phyloP scores from a whole-genome alignment of 2,329 filamentous ascomycete species.

The Parascedosporium putredinis region DNA sequence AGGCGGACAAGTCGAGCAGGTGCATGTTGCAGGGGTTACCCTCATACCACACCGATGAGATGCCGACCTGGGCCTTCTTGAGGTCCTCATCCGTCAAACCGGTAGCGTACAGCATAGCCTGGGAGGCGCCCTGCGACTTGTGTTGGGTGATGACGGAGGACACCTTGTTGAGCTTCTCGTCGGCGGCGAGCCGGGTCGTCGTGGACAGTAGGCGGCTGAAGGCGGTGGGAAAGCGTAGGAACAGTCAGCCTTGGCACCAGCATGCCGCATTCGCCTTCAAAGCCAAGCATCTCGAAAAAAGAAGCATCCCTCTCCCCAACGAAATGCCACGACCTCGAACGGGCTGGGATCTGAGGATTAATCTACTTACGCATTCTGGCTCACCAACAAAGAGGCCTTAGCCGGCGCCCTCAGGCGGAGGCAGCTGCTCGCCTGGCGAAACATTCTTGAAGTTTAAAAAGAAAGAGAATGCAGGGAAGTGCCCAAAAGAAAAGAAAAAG shows the following conservation, averaged over 20 bases:
- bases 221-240: neutral
- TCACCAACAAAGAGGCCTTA: neutral
- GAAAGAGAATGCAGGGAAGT: neutral
- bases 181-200: slow-evolving; percentile 34
- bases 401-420: neutral
- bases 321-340: too few species aligned
- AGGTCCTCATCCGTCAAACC: slow-evolving; percentile 79
- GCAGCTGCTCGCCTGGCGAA: slow-evolving; percentile 4
- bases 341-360: too few species aligned
- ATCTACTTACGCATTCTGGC: slow-evolving; percentile 7
- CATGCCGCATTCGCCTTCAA: neutral
- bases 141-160: slow-evolving; percentile 85
- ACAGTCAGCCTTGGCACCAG: neutral
- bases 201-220: slow-evolving; percentile 39
- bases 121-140: slow-evolving; percentile 94
- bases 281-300: too few species aligned
- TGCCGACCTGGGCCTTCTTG: slow-evolving; percentile 94
- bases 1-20: slow-evolving; percentile 75
- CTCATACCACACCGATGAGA: slow-evolving; percentile 95
- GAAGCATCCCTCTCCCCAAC: too few species aligned
- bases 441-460: slow-evolving; percentile 1
- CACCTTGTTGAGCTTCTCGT: slow-evolving; percentile 67
- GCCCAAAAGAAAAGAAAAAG: too few species aligned
- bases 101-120: slow-evolving; percentile 97
- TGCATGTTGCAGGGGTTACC: slow-evolving; percentile 99